These are phyloP conservation scores for Komagataella mondaviorum DNA, from an alignment of 805 yeast species.

Conservation along the genomic window DNA sequence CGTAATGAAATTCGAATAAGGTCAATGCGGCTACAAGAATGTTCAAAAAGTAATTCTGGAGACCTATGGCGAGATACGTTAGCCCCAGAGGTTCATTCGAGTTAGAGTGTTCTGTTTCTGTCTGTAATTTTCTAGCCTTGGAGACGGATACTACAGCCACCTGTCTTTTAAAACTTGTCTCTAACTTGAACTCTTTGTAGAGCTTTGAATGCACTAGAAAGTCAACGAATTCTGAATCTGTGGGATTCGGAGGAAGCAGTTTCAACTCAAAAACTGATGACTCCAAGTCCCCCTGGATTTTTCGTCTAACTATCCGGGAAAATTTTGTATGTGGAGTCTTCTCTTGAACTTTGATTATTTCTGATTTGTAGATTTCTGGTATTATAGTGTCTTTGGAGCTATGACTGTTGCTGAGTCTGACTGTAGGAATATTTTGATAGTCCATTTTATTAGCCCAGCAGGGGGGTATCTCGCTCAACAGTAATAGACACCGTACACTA, in stretches of 20 bases:
- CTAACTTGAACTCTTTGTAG: slow-evolving; percentile 35
- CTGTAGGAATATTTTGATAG: slow-evolving; percentile 1
- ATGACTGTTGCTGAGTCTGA: neutral
- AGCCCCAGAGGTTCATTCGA: slow-evolving; percentile 3
- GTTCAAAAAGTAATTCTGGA: slow-evolving; percentile 36
- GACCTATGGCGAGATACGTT: slow-evolving; percentile 20
- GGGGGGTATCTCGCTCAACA: slow-evolving; percentile 11
- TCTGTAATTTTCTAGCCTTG: slow-evolving; percentile 28
- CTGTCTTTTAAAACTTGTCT: slow-evolving; percentile 25
- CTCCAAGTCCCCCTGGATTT: neutral
- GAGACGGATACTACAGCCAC: slow-evolving; percentile 37
- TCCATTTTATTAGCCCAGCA: slow-evolving; percentile 5
- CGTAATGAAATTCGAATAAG: slow-evolving; percentile 31
- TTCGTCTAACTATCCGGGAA: neutral
- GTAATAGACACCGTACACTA: slow-evolving; percentile 32
- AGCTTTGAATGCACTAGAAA: slow-evolving; percentile 26
- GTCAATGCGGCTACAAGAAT: slow-evolving; percentile 43
- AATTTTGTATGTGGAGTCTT: neutral
- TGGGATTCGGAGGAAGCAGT: slow-evolving; percentile 4
- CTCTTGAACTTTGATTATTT: neutral
- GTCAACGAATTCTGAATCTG: slow-evolving; percentile 17
- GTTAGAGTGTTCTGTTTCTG: neutral
- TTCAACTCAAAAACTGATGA: neutral
- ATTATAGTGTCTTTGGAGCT: neutral
- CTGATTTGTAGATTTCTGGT: neutral